A percentile compares a stretch with the other conserved stretches of the same genome.
phyloP scores from a whole-genome alignment of 208 protist genomes.

The Trypanosoma boissoni region DNA sequence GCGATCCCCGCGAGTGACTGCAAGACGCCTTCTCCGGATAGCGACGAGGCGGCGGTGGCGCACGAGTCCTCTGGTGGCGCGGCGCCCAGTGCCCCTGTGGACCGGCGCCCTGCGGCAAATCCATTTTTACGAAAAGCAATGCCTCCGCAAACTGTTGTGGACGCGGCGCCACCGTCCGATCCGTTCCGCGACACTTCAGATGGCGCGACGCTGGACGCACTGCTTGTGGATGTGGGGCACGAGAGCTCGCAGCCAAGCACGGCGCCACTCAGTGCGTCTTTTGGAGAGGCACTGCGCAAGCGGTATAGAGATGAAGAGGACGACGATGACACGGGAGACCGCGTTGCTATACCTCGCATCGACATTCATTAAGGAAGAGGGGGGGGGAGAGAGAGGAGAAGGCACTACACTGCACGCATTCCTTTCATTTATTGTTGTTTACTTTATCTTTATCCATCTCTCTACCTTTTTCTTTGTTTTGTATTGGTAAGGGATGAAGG shows the following conservation, averaged over 20 bases:
- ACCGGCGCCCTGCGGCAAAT: neutral
- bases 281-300: slow-evolving; percentile 76
- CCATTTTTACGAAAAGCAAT: slow-evolving; percentile 7
- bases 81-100: neutral
- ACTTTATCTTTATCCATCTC: too few species aligned
- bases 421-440: too few species aligned
- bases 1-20: neutral
- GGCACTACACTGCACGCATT: neutral
- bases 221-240: slow-evolving; percentile 51
- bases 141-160: neutral
- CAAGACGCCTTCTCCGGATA: slow-evolving; percentile 1
- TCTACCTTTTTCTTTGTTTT: too few species aligned
- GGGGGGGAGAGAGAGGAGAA: neutral
- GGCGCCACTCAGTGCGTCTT: slow-evolving; percentile 41
- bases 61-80: neutral
- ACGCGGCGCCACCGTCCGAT: slow-evolving; percentile 3
- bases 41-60: neutral
- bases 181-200: slow-evolving; percentile 10
- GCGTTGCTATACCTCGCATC: neutral
- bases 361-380: neutral
- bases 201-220: slow-evolving; percentile 33
- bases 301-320: slow-evolving; percentile 77
- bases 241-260: slow-evolving; percentile 18
- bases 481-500: too few species aligned
- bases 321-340: slow-evolving; percentile 31